Base-by-base conservation (phyloP, 2,329 filamentous ascomycete species). In the Fusarium multiceps region DNA sequence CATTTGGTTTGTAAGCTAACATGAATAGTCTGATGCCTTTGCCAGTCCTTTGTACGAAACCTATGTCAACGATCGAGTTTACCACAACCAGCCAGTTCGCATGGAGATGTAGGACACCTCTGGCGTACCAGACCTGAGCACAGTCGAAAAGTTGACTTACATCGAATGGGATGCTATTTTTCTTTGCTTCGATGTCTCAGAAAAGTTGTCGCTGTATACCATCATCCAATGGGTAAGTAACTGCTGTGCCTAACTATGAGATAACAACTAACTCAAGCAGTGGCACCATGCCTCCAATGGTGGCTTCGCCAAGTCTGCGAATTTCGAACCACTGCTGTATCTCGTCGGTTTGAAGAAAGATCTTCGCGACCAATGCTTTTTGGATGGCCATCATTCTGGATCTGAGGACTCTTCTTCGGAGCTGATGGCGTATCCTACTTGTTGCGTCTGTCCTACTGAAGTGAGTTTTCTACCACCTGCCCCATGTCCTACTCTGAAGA, bases 21-120 rank as follows among this genome's bases (percentile, higher is more conserved):
- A 21, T 41, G 3, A 4, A 23, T 11, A 81, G 79, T 74, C 80
- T 25, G 68, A 68, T 3, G 78, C 71, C 1, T 78, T 82, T 47
- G 45, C 74, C 20, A 73, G 78, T 25, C 79, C 80, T 2, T 55
- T 74, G 32, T 82, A 79, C 46, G 80, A 82, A 54, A 79, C 76
- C 1, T 82, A 81, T 58, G 68, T 71, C 43, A 74, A 70, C 32
- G 71, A 78, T 16, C 66, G 72, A 16, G 37, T 65, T 4, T 77
- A 75, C 61, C 42, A 76, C 45, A 65, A 59, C 28, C 69, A 74
- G 40, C 70, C 73, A 45, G 74, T 73, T 2, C 72, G 72, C 60
- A 65, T 80, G 51, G 80, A 82, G 72, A 58, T 81, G 59, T 82
- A 79, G 80, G 80, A 82, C 62, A 82, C 79, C 66, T 82, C 80